Conservation (phyloP, 345 rosid species). For the Stellera chamaejasme region DNA sequence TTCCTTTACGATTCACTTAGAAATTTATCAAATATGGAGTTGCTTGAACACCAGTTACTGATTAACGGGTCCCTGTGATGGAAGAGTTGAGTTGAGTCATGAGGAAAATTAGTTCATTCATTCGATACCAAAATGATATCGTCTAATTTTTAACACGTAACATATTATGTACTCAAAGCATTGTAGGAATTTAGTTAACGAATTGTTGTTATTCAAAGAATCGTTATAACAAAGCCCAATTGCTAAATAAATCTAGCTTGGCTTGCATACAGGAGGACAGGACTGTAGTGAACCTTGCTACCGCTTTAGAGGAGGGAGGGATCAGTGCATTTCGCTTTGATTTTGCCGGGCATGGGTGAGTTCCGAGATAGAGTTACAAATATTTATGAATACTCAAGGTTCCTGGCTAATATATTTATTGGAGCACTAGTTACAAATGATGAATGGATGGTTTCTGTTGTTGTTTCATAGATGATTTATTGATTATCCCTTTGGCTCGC, state of each 20-base stretch:
- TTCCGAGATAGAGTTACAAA: conserved; percentile 1
- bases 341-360: conserved; percentile 76
- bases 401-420: neutral
- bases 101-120: too few species aligned
- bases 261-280: conserved; percentile 30
- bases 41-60: neutral
- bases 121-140: too few species aligned
- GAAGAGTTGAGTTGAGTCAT: too few species aligned
- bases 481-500: neutral
- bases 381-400: neutral
- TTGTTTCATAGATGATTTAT: neutral
- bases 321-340: conserved; percentile 70
- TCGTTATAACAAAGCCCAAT: neutral
- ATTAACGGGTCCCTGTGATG: neutral
- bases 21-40: too few species aligned
- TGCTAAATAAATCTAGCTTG: neutral
- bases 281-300: conserved; percentile 56
- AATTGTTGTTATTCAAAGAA: neutral
- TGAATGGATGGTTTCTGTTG: neutral
- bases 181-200: neutral
- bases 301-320: conserved; percentile 61
- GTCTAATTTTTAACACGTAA: too few species aligned
- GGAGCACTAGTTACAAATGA: neutral
- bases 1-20: neutral
- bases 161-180: too few species aligned